These are phyloP conservation scores for Vigna radiata DNA, from an alignment of 306 rosid genomes.

Conservation along the genomic window DNA sequence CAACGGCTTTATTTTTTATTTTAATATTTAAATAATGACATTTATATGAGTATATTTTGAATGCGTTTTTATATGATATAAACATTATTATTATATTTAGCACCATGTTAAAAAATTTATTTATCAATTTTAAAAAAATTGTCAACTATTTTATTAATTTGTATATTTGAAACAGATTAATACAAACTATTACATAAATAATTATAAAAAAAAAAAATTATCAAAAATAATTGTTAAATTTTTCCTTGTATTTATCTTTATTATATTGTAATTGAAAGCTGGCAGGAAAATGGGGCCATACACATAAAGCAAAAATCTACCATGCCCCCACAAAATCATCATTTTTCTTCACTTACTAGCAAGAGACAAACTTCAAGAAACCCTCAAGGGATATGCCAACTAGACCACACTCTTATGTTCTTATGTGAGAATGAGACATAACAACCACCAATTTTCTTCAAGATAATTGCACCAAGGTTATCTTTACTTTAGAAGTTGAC, in stretches of 20 bases:
- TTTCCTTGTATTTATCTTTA: too few species aligned
- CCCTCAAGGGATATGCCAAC: neutral
- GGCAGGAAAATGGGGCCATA: slow-evolving; percentile 8
- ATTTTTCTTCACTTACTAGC: neutral
- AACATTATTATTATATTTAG: too few species aligned
- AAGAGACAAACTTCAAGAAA: slow-evolving; percentile 12
- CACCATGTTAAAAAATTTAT: too few species aligned
- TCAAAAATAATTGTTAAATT: too few species aligned
- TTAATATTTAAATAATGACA: neutral
- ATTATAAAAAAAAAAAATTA: too few species aligned
- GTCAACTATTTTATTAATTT: too few species aligned
- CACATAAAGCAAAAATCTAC: neutral
- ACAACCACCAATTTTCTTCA: neutral
- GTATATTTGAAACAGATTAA: too few species aligned
- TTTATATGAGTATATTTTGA: neutral
- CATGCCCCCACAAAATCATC: slow-evolving; percentile 2
- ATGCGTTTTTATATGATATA: too few species aligned
- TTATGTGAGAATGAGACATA: neutral
- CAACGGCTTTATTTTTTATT: neutral
- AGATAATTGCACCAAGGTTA: neutral
- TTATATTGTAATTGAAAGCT: neutral
- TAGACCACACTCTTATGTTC: neutral
- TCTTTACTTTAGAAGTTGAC: neutral
- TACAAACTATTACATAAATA: too few species aligned
- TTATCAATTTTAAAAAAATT: too few species aligned